Evolutionary conservation across 1,139 yeast species (phyloP), one percentile per base, ranked within the genome.

Genomic region (Hyphopichia burtonii): DNA sequence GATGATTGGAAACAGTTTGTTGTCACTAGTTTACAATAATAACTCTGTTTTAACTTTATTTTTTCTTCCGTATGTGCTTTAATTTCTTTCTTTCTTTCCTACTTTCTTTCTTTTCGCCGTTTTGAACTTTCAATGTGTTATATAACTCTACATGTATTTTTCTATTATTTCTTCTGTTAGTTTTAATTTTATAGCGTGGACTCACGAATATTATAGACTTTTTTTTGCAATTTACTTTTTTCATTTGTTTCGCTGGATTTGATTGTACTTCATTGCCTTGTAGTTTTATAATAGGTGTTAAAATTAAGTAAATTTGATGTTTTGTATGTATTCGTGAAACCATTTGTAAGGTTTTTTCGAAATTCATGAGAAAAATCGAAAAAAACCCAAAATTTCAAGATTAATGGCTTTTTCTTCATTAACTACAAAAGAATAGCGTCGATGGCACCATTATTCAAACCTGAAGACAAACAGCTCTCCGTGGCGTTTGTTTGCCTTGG

Each of bases 401-500:
- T 20, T 20, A 6, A 20, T 8, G 8, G 8, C 8, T 20, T 8
- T 20, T 20, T 20, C 8, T 20, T 20, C n/a, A n/a, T n/a, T n/a
- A n/a, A n/a, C n/a, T n/a, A n/a, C n/a, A n/a, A n/a, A n/a, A n/a
- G n/a, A n/a, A n/a, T n/a, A n/a, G n/a, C n/a, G 8, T 20, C 23
- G 8, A 33, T 33, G 36, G n/a, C 36, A 12, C 25, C 61, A 15
- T 34, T 44, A 31, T 51, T 52, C 39, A 52, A 44, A 41, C 56
- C 65, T 1, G 52, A 54, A 39, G 61, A 62, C 3, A 58, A 56
- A 47, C 58, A 61, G 50, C 60, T 83, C 10, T 75, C 86, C 1
- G 93, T 89, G 31, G 96, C 95, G 0, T 91, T 91, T 59, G 94
- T 90, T 2, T 91, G 98, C 58, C 71, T 90, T 17, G 98, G 98